Percentiles rank a stretch among this genome's conserved stretches.
Conservation (phyloP, 1,139 yeast species). For the Kodamaea anthophila region DNA sequence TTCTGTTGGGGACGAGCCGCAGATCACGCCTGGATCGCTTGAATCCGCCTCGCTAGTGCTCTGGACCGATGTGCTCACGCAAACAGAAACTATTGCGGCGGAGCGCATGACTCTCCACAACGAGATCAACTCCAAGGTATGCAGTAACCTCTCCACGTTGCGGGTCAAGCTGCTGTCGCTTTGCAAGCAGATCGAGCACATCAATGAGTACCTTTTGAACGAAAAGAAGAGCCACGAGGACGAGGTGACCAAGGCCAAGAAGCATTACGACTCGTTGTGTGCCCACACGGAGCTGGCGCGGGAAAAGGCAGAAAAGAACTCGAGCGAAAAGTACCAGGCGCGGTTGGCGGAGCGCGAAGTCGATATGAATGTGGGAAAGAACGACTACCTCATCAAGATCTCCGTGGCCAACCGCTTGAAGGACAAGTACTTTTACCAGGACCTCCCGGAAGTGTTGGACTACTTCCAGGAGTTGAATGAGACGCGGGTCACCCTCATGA, state of each 20-base stretch:
- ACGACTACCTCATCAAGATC: constrained; percentile 72
- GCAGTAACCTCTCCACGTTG: constrained; percentile 55
- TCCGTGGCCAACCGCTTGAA: constrained; percentile 84
- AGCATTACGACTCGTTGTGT: constrained; percentile 73
- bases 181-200: constrained; percentile 48
- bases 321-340: constrained; percentile 52
- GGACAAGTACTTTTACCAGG: constrained; percentile 90
- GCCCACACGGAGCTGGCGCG: constrained; percentile 76
- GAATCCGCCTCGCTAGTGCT: constrained; percentile 91
- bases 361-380: constrained; percentile 84
- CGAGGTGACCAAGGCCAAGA: constrained; percentile 67
- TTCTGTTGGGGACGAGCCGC: constrained; percentile 89
- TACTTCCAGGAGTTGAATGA: constrained; percentile 82
- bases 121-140: constrained; percentile 56
- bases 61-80: constrained; percentile 85
- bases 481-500: constrained; percentile 64
- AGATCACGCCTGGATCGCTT: constrained; percentile 88
- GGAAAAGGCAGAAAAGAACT: constrained; percentile 56
- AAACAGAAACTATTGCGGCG: constrained; percentile 74
- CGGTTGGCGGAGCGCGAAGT: constrained; percentile 58
- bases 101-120: constrained; percentile 58
- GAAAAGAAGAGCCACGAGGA: constrained; percentile 58
- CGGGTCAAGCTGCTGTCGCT: constrained; percentile 50
- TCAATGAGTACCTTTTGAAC: constrained; percentile 51
- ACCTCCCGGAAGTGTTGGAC: constrained; percentile 86